phyloP scores from a whole-genome alignment of 768 basidiomycete species.

The Candolleomyces eurysporus region DNA sequence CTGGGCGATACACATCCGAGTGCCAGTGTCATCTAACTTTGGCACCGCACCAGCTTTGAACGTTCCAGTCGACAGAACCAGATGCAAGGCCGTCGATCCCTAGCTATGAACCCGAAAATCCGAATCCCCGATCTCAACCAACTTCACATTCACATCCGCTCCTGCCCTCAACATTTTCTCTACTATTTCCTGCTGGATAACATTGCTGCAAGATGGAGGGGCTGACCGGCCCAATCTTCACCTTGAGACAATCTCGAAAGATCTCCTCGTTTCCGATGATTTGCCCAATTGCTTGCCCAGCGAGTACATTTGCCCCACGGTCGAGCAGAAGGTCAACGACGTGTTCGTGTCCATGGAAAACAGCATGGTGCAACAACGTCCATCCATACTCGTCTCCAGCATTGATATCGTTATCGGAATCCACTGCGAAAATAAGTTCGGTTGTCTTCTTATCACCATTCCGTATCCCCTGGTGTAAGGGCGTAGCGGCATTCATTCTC shows the following conservation, averaged over 20 bases:
- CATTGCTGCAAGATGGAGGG: slow-evolving; percentile 1
- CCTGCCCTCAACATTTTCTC: not conserved
- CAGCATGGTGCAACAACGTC: not conserved
- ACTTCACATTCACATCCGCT: not conserved
- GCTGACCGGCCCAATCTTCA: not conserved
- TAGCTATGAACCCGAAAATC: not conserved
- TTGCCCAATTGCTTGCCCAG: not conserved
- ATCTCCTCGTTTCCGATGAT: not conserved
- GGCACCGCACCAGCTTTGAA: not conserved
- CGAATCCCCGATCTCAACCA: not conserved
- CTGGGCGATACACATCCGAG: not conserved
- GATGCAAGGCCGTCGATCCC: not conserved
- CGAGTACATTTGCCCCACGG: not conserved
- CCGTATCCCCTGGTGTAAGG: not conserved
- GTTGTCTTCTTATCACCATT: not conserved
- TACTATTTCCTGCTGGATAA: not conserved
- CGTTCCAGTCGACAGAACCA: not conserved
- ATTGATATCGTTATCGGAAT: not conserved
- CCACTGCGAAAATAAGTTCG: not conserved
- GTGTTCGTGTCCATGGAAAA: not conserved
- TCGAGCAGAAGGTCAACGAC: not conserved
- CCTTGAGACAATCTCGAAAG: not conserved
- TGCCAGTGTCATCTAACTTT: not conserved
- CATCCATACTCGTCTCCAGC: not conserved
- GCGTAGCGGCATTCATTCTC: not conserved